Percentiles rank a stretch among this genome's conserved stretches.
phyloP scores from a whole-genome alignment of 1,139 yeast genomes.

The Protomyces macrosporus region DNA sequence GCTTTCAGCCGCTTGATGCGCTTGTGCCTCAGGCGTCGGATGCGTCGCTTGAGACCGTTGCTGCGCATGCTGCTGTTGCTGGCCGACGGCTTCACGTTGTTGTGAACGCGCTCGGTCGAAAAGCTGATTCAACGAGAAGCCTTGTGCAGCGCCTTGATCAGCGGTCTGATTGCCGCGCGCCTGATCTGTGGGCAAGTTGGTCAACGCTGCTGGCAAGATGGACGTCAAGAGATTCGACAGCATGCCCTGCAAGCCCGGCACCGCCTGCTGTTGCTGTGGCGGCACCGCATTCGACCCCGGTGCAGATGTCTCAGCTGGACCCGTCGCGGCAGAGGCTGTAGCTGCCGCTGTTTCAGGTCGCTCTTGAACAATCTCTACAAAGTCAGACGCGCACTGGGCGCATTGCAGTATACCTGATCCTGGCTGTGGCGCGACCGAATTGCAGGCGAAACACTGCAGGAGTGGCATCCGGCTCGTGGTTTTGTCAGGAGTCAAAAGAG shows the following conservation, averaged over 20 bases:
- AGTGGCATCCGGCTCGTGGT: neutral
- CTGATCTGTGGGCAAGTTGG: neutral
- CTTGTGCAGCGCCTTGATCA: neutral
- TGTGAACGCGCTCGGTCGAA: too few relatives aligned
- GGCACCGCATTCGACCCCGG: neutral
- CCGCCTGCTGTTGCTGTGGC: neutral
- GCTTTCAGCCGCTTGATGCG: neutral
- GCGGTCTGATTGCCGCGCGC: neutral
- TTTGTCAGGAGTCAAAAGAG: too few relatives aligned
- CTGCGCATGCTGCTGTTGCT: neutral
- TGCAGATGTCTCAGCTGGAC: neutral
- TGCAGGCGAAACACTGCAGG: constrained; percentile 17
- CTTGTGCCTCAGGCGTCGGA: neutral
- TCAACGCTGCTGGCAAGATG: constrained; percentile 12
- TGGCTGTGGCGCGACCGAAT: constrained; percentile 4
- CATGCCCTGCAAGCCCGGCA: constrained; percentile 14
- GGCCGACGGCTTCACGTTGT: neutral
- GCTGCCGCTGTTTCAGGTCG: too few relatives aligned
- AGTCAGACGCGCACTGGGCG: constrained; percentile 14
- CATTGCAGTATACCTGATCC: neutral
- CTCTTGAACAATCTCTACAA: constrained; percentile 8
- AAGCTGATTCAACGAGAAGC: neutral
- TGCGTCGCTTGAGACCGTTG: neutral
- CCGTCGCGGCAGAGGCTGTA: too few relatives aligned
- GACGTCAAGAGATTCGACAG: constrained; percentile 6